Conservation (phyloP, 495 filamentous ascomycete genomes). For the Trichoderma virens region DNA sequence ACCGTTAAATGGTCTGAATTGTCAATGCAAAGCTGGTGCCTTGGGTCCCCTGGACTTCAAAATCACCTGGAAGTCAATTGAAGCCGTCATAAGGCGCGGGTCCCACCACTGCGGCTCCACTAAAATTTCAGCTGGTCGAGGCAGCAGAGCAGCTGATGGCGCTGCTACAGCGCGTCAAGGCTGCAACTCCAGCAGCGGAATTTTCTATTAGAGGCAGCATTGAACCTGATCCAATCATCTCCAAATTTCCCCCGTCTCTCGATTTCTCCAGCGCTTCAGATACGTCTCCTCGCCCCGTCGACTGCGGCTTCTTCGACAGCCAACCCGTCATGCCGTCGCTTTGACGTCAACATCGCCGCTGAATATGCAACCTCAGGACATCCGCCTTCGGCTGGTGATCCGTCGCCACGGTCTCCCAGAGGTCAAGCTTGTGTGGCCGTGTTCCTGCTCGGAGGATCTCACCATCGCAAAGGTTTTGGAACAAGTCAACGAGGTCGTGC, state of each 20-base stretch:
- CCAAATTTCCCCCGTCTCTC: neutral
- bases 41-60: no score
- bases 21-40: no score
- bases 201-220: neutral
- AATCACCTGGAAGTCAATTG: no score
- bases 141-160: neutral
- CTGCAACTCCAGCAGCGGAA: neutral
- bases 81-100: neutral
- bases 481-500: constrained; percentile 73
- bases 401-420: constrained; percentile 74
- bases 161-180: neutral
- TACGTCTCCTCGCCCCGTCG: neutral
- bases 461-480: constrained; percentile 79
- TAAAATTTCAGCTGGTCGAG: constrained; percentile 4
- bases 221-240: neutral
- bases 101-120: neutral
- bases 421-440: constrained; percentile 66
- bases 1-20: no score
- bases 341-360: neutral
- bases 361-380: constrained; percentile 5
- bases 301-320: neutral
- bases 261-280: neutral
- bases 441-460: constrained; percentile 45
- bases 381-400: constrained; percentile 79
- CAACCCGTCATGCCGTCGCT: constrained; percentile 1